Base-by-base conservation (phyloP, 176 grass and related monocot genomes). In the bread wheat (Triticum aestivum) region DNA sequence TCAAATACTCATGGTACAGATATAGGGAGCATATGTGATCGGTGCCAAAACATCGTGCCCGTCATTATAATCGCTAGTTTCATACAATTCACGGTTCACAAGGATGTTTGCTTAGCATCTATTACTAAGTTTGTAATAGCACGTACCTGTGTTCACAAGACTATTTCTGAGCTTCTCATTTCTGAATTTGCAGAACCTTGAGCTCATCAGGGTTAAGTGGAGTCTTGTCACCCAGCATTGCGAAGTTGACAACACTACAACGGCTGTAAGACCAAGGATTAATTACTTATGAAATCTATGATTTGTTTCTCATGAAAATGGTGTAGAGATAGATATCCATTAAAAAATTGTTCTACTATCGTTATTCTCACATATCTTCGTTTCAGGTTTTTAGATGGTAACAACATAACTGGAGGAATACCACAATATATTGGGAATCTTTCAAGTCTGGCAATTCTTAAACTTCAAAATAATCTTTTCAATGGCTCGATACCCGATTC, bases 341-440 rank as follows among this genome's bases (percentile, higher is more conserved):
- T 51, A 51, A 14, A 4, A 4, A 51, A 51, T 14, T 3, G 47
- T 51, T 51, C 4, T 14, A 51, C 12, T 51, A 51, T 51, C 47
- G 47, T 51, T 51, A 51, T 51, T 51, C 1, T 15, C 47, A 51
- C 12, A 51, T 51, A 51, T 51, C 47, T 51, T 15, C 47, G 37
- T 78, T 90, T 24, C 86, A 98, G 96, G 65, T 84, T 75, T 68
- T 75, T 98, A 78, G 78, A 88, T 29, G 88, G 29, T 72, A 98
- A 98, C 65, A 79, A 62, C 74, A 95, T 98, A 88, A 93, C 88
- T 59, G 93, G 96, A 77, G 76, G 27, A 81, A 95, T 98, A 86
- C 93, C 96, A 45, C 77, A 65, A 17, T 81, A 92, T 61, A 80
- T 92, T 32, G 96, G 96, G 47, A 92, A 94, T 69, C 38, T 98